Evolutionary conservation across 345 rosid species (phyloP).

Genomic region (Sisymbrium irio): DNA sequence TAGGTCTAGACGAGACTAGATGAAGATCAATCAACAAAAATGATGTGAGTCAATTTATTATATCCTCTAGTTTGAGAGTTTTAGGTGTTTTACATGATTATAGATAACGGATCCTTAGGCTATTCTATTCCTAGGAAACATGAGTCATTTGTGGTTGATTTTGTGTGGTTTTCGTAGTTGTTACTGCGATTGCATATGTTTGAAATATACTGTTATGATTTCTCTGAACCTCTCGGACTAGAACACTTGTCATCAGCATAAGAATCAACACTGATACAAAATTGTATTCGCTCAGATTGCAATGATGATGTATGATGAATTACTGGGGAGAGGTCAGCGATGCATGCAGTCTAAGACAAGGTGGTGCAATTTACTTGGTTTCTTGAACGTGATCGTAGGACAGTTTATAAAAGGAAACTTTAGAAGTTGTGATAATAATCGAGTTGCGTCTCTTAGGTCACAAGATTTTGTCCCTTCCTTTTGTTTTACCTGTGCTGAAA

Average conservation of each 20-base stretch:
- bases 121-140: neutral
- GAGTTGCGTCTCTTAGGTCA: slow-evolving; percentile 12
- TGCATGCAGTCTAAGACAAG: slow-evolving; percentile 55
- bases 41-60: slow-evolving; percentile 44
- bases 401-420: slow-evolving; percentile 17
- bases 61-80: slow-evolving; percentile 33
- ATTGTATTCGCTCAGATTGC: slow-evolving; percentile 85
- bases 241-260: slow-evolving; percentile 10
- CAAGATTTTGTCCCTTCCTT: neutral
- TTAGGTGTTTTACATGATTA: slow-evolving; percentile 21
- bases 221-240: slow-evolving; percentile 21
- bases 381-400: slow-evolving; percentile 25
- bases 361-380: slow-evolving; percentile 41
- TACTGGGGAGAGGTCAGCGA: slow-evolving; percentile 48
- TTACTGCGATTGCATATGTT: neutral
- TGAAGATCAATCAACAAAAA: slow-evolving; percentile 58
- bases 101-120: neutral
- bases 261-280: slow-evolving; percentile 44
- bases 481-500: neutral
- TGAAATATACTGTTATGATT: slow-evolving; percentile 2
- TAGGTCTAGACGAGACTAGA: slow-evolving; percentile 88
- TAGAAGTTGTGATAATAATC: slow-evolving; percentile 11
- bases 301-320: slow-evolving; percentile 96
- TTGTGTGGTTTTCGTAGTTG: neutral
- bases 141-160: slow-evolving; percentile 9